Conservation (phyloP, 768 basidiomycete species). For the Termitomyces sp. region DNA sequence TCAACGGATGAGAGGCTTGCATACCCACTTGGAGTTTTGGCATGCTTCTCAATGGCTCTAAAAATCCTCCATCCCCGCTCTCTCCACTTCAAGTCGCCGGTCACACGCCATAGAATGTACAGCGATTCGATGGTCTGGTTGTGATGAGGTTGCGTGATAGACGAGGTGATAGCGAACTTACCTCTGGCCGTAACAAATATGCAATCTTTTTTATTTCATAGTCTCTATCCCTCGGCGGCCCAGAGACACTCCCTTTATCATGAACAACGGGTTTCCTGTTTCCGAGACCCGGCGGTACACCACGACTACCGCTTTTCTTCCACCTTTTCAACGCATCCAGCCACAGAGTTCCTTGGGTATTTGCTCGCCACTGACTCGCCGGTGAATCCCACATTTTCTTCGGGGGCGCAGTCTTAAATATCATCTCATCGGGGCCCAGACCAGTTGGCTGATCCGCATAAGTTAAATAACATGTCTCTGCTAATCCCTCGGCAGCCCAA, state of each 20-base stretch:
- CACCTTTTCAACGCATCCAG: constrained; percentile 43
- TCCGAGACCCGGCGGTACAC: constrained; percentile 48
- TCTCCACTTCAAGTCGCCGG: constrained; percentile 64
- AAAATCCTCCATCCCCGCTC: constrained; percentile 68
- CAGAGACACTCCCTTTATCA: constrained; percentile 19
- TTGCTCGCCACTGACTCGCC: constrained; percentile 15
- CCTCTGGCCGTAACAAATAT: constrained; percentile 71
- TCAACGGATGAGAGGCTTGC: constrained; percentile 50
- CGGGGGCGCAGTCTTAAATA: constrained; percentile 25
- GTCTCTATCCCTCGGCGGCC: constrained; percentile 36
- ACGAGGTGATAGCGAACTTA: constrained; percentile 21
- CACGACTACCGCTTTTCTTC: constrained; percentile 38
- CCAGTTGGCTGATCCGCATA: constrained; percentile 70
- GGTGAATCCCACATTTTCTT: constrained; percentile 15
- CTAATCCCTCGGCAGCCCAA: constrained; percentile 74
- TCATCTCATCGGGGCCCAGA: constrained; percentile 58
- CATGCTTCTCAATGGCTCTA: constrained; percentile 53
- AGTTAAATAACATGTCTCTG: constrained; percentile 62
- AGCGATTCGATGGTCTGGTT: constrained; percentile 68
- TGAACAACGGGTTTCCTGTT: constrained; percentile 34
- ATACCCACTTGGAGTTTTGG: constrained; percentile 58
- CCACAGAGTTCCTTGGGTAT: constrained; percentile 30
- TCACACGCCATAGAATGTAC: constrained; percentile 65
- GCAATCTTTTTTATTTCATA: constrained; percentile 39
- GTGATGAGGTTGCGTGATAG: background rate